A percentile compares a stretch with the other conserved stretches of the same genome.
Conservation (phyloP, 148 eudicot species). For the Cornus controversa region DNA sequence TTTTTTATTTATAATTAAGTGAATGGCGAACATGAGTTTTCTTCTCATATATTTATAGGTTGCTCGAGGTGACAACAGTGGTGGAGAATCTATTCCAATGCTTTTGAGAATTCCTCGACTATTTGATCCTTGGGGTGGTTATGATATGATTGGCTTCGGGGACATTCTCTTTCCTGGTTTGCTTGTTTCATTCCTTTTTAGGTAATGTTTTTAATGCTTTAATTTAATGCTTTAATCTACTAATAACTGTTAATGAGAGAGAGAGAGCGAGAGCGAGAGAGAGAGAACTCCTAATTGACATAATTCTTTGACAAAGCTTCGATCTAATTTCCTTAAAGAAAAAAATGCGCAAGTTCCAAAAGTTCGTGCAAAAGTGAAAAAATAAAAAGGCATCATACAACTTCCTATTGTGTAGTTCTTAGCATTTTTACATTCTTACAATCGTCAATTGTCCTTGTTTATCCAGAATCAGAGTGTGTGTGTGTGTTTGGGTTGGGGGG, state of each 20-base stretch:
- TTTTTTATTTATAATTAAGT: not conserved
- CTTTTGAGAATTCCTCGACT: slow-evolving; percentile 74
- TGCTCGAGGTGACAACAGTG: slow-evolving; percentile 73
- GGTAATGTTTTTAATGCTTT: slow-evolving; percentile 35
- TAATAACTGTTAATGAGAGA: not conserved
- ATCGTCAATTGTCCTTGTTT: no score
- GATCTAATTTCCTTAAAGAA: no score
- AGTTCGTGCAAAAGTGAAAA: no score
- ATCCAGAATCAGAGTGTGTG: no score
- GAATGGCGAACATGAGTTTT: not conserved
- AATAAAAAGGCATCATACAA: no score
- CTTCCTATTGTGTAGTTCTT: no score
- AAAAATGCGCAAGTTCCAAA: no score
- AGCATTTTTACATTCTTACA: no score
- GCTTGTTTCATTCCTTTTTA: slow-evolving; percentile 61
- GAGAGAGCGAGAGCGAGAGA: no score
- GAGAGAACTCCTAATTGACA: no score
- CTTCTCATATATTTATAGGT: slow-evolving; percentile 42
- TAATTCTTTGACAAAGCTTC: no score
- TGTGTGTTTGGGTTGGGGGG: no score
- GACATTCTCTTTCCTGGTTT: slow-evolving; percentile 94
- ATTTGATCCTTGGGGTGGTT: slow-evolving; percentile 80
- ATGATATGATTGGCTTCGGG: slow-evolving; percentile 89
- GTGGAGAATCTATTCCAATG: slow-evolving; percentile 96
- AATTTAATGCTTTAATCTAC: not conserved